Evolutionary conservation across 2,329 filamentous ascomycete genomes (phyloP).

Genomic region (Amauroascus niger): DNA sequence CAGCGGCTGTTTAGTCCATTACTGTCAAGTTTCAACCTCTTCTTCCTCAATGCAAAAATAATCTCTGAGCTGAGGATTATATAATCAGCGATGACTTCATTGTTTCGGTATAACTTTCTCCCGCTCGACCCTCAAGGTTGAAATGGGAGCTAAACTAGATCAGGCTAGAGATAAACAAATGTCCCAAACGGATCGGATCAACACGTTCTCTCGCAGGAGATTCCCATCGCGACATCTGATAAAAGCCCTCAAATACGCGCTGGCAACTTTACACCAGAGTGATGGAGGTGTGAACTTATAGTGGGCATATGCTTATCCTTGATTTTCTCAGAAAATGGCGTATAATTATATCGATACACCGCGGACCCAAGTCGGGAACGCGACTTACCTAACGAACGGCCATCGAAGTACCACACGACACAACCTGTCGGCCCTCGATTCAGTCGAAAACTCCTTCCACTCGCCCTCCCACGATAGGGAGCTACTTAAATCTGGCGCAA

Average conservation of each 20-base stretch:
- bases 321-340: slow-evolving; percentile 44
- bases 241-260: neutral
- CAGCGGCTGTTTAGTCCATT: too few relatives aligned
- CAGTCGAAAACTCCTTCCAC: slow-evolving; percentile 76
- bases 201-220: slow-evolving; percentile 24
- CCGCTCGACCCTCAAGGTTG: neutral
- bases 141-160: slow-evolving; percentile 26
- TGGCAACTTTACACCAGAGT: neutral
- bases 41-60: neutral
- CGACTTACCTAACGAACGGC: slow-evolving; percentile 63
- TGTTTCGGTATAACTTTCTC: slow-evolving; percentile 16
- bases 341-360: slow-evolving; percentile 72
- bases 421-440: slow-evolving; percentile 54
- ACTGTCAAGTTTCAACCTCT: neutral
- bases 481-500: slow-evolving; percentile 63
- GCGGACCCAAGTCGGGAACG: slow-evolving; percentile 71
- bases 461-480: slow-evolving; percentile 70
- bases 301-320: neutral
- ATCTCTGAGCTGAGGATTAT: neutral
- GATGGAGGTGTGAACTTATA: slow-evolving; percentile 2
- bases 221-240: slow-evolving; percentile 2
- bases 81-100: slow-evolving; percentile 2
- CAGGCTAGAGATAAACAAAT: slow-evolving; percentile 37
- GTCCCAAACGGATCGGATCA: slow-evolving; percentile 14
- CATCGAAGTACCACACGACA: slow-evolving; percentile 45